phyloP scores from a whole-genome alignment of 768 basidiomycete genomes.

The Piloderma croceum region DNA sequence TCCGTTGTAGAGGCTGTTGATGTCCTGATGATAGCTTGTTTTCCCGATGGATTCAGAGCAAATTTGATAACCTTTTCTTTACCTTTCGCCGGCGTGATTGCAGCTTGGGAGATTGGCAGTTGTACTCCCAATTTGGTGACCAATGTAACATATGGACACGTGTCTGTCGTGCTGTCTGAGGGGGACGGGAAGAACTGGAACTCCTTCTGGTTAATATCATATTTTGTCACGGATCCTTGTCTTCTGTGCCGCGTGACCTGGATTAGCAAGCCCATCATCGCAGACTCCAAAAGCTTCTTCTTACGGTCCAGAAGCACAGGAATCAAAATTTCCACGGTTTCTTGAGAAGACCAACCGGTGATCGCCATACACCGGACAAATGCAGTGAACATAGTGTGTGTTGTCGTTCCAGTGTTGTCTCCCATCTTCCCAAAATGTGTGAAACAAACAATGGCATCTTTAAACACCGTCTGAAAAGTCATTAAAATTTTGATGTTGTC shows the following conservation, averaged over 20 bases:
- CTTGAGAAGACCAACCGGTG: constrained; percentile 11
- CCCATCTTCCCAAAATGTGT: no score
- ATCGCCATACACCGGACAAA: constrained; percentile 25
- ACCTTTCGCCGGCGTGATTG: neutral
- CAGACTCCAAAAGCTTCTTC: constrained; percentile 4
- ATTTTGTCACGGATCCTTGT: neutral
- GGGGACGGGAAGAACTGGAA: constrained; percentile 6
- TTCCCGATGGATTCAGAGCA: no score
- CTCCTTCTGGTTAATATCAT: constrained; percentile 8
- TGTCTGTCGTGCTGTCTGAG: neutral
- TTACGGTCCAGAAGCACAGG: constrained; percentile 18
- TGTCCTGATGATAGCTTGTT: no score
- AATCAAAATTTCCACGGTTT: constrained; percentile 20
- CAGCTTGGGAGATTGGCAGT: constrained; percentile 2
- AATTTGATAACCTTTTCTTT: no score
- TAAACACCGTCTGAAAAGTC: constrained; percentile 14
- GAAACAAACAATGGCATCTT: constrained; percentile 22
- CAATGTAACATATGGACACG: constrained; percentile 17
- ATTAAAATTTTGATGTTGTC: no score
- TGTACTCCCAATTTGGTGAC: no score
- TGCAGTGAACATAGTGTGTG: constrained; percentile 10
- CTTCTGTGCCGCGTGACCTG: constrained; percentile 13
- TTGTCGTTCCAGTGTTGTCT: constrained; percentile 17
- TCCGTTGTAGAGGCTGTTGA: no score
- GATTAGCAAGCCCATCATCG: constrained; percentile 15